Base-by-base conservation (phyloP, 139 green algal species). In the Chlamydomonas sp. region DNA sequence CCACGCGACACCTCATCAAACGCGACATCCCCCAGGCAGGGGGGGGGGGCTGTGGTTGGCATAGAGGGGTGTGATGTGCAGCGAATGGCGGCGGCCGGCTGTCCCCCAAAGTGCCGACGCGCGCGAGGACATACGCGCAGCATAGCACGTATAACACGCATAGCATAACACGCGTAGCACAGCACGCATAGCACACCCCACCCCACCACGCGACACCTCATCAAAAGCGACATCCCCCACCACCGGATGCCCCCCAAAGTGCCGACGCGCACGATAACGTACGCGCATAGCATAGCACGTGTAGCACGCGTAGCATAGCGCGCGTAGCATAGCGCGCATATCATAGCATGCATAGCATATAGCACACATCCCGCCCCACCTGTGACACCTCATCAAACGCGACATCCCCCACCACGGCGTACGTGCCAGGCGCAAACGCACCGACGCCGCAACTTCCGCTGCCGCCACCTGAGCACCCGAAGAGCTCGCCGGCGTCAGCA, bases 381-480 rank as follows among this genome's bases (percentile, higher is more conserved):
- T 87, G 34, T 0, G 70, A 74, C 5, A 87, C 88, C 37, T 77
- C 82, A 0, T 76, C 71, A 50, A 89, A 96, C 22, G 88, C 76
- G 20, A 96, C 89, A 75, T 98, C 91, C n/a, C 93, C 93, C 13
- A 97, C 92, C 1, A 98, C 81, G 57, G 83, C 73, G 79, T 93
- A 94, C 22, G 43, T 49, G 6, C 39, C 57, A 13, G 48, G 38
- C 30, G 35, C 20, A 2, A 49, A 2, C n/a, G 16, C 29, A 1
- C 5, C 50, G 34, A 22, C 20, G 16, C 47, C 47, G 16, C 22
- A 57, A 57, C 16, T 22, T 57, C 47, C 22, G 1, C 43, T 68
- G 5, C 10, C 8, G 24, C 62, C 6, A 35, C 62, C 3, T 34
- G 6, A 24, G 34, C 37, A 38, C 36, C 35, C 13, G 4, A 36